Evolutionary conservation across 352 stramenopile species (phyloP).

Genomic region (Phytophthora cryptogea): DNA sequence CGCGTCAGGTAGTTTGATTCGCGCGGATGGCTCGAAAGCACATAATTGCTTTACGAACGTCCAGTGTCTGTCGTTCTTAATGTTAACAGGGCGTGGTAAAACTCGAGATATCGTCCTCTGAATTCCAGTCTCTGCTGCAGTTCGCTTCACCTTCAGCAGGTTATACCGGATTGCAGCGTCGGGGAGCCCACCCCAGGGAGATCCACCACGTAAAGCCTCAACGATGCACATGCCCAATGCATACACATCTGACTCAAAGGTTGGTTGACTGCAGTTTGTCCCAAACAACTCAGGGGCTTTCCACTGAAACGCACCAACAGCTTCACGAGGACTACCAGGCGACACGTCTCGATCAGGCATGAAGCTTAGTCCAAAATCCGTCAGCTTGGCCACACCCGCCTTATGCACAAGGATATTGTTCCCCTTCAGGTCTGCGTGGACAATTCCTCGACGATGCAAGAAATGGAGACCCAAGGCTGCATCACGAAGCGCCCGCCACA

Average conservation of each 20-base stretch:
- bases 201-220: slow-evolving; percentile 33
- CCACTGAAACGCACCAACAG: slow-evolving; percentile 31
- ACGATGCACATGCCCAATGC: slow-evolving; percentile 42
- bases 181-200: slow-evolving; percentile 25
- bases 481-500: slow-evolving; percentile 27
- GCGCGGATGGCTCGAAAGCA: slow-evolving; percentile 13
- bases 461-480: slow-evolving; percentile 30
- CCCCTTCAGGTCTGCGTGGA: slow-evolving; percentile 30
- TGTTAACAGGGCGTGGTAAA: slow-evolving; percentile 7
- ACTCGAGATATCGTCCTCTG: slow-evolving; percentile 11
- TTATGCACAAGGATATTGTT: slow-evolving; percentile 32
- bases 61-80: slow-evolving; percentile 16
- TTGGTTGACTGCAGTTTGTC: slow-evolving; percentile 18
- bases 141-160: slow-evolving; percentile 10
- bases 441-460: slow-evolving; percentile 26
- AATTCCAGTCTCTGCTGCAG: neutral
- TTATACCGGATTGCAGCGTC: slow-evolving; percentile 18
- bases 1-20: slow-evolving; percentile 12
- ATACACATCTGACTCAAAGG: slow-evolving; percentile 36
- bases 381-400: slow-evolving; percentile 27
- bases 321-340: neutral
- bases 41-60: slow-evolving; percentile 17
- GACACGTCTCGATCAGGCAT: neutral
- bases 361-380: slow-evolving; percentile 30
- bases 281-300: slow-evolving; percentile 34